phyloP scores from a whole-genome alignment of 306 rosid genomes.

The Sophora flavescens region DNA sequence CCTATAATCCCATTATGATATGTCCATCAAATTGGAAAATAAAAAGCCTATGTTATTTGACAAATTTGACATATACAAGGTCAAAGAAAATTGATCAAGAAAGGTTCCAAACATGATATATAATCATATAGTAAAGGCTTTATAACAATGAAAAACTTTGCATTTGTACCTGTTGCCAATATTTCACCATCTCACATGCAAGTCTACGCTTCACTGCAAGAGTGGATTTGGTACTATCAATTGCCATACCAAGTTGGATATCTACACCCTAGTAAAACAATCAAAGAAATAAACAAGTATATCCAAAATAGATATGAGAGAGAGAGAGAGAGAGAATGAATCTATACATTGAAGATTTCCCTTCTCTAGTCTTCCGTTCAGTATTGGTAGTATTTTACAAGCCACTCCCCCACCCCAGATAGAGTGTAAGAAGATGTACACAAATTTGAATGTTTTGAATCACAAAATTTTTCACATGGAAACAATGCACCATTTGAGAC shows the following conservation, averaged over 20 bases:
- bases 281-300: slow-evolving; percentile 31
- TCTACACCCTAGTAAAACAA: slow-evolving; percentile 76
- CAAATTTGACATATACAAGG: neutral
- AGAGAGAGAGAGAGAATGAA: no score
- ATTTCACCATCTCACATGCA: slow-evolving; percentile 98
- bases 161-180: slow-evolving; percentile 91
- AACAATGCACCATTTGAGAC: slow-evolving; percentile 22
- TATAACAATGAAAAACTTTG: slow-evolving; percentile 19
- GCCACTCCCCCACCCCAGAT: neutral
- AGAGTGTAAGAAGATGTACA: neutral
- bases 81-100: neutral
- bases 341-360: slow-evolving; percentile 3
- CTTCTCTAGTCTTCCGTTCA: slow-evolving; percentile 17
- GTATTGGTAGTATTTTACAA: slow-evolving; percentile 14
- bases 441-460: slow-evolving; percentile 7
- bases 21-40: slow-evolving; percentile 7
- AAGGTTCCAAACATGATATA: neutral
- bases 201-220: slow-evolving; percentile 99
- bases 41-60: neutral
- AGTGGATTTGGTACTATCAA: slow-evolving; percentile 95
- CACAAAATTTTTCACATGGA: slow-evolving; percentile 33
- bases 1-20: neutral
- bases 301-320: slow-evolving; percentile 13
- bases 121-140: neutral
- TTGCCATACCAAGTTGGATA: slow-evolving; percentile 96